A percentile compares a stretch with the other conserved stretches of the same genome.
These are phyloP conservation scores for Pseudonectria buxi DNA, from an alignment of 2,329 filamentous ascomycete genomes.

Conservation along the genomic window DNA sequence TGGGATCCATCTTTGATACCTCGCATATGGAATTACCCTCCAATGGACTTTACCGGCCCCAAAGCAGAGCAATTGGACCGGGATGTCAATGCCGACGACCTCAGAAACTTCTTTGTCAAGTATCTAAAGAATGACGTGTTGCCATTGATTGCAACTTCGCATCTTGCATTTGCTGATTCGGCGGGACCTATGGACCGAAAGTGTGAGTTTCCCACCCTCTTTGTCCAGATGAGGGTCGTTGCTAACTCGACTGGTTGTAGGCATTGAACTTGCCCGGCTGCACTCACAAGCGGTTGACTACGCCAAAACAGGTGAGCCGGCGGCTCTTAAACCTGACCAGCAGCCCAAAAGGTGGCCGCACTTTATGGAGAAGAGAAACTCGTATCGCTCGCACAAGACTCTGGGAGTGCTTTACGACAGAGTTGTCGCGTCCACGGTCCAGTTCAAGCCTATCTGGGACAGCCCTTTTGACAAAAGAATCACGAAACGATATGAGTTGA, in stretches of 20 bases:
- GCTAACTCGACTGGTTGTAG: conserved; percentile 26
- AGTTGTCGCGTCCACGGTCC: conserved; percentile 47
- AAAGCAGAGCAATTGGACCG: conserved; percentile 49
- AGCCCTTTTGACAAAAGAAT: conserved; percentile 71
- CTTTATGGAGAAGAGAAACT: conserved; percentile 69
- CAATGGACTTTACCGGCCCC: conserved; percentile 69
- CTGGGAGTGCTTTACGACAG: conserved; percentile 79
- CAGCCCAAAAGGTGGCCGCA: conserved; percentile 67
- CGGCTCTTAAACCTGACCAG: conserved; percentile 56
- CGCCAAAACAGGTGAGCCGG: conserved; percentile 78
- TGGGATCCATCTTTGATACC: conserved; percentile 79
- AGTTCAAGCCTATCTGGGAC: conserved; percentile 68
- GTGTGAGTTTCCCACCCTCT: conserved; percentile 50
- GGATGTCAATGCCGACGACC: conserved; percentile 63
- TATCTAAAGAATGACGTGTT: conserved; percentile 91
- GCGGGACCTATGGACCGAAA: conserved; percentile 59
- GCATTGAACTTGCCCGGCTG: conserved; percentile 64
- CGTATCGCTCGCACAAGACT: conserved; percentile 63
- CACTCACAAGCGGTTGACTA: conserved; percentile 95
- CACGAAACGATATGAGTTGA: conserved; percentile 52
- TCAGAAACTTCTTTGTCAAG: conserved; percentile 78
- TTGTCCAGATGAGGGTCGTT: background rate
- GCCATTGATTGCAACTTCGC: conserved; percentile 70
- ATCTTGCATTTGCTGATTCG: conserved; percentile 70
- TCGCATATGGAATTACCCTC: conserved; percentile 58